Base-by-base conservation (phyloP, 2,329 filamentous ascomycete genomes). In the Sarocladium oryzae region DNA sequence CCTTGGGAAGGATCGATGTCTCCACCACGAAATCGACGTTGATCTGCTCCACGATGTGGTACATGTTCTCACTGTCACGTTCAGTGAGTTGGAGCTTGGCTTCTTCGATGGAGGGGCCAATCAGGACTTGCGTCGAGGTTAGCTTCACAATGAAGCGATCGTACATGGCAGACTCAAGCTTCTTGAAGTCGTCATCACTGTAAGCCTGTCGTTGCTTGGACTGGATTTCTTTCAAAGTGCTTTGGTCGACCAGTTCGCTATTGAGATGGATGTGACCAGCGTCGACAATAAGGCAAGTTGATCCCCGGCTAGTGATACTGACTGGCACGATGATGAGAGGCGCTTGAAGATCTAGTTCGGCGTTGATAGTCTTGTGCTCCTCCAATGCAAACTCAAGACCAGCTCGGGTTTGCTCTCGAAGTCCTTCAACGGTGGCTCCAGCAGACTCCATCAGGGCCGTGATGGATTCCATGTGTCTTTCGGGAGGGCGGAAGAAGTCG, bases 391-490 rank as follows among this genome's bases (percentile, higher is more conserved):
- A 99, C 67, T 99, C 91, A 30, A 99, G 79, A 23, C 93, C 92
- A 48, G 93, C 92, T 64, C 95, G 82, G 4, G 95, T 99, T 70
- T 99, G 95, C 65, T 97, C 91, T 30, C 95, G 82, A 53, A 99
- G 76, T 7, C 91, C 92, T 68, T 99, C 92, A 0, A 99, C 92
- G 0, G 93, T 99, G 2, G 92, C 92, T 21, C 93, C 91, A 4
- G 93, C 93, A 43, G 86, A 89, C 67, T 99, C 95, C 84, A 99
- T 89, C 52, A 99, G 77, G 2, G 93, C 95, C 11, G 84, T 87
- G 59, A 99, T 96, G 9, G 93, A 99, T 64, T 99, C 93, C 91
- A 99, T 96, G 64, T 99, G 95, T 49, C 91, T 81, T 66, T 96
- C 91, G 0, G 93, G 95, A 1, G 93, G 93, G 56, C 92, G 86